Evolutionary conservation across 441 rosid genomes (phyloP).

Genomic region (Croton setiger): DNA sequence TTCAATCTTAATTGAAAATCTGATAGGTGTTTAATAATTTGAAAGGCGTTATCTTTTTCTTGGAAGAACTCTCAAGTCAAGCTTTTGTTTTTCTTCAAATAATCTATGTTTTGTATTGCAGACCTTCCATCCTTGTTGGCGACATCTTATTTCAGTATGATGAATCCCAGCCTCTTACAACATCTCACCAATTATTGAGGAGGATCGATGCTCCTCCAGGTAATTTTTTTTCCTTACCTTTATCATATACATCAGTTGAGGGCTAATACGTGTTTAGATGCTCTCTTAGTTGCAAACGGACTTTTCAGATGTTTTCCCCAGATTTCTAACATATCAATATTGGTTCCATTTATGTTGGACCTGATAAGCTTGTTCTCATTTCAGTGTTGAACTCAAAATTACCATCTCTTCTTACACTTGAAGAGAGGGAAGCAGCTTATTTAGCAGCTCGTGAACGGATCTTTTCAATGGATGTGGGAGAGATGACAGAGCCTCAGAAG

Average conservation of each 20-base stretch:
- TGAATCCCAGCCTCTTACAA: conserved; percentile 34
- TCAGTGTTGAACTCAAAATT: conserved; percentile 35
- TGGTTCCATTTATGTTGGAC: conserved; percentile 5
- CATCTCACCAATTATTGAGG: conserved; percentile 44
- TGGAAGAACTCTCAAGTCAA: background rate
- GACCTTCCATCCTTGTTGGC: conserved; percentile 74
- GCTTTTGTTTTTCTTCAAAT: conserved; percentile 2
- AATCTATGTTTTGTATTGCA: conserved; percentile 27
- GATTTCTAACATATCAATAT: background rate
- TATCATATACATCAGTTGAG: background rate
- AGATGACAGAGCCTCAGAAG: conserved; percentile 33
- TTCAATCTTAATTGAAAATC: background rate
- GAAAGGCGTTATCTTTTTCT: background rate
- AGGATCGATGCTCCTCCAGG: conserved; percentile 50
- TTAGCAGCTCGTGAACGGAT: conserved; percentile 63
- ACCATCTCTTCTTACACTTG: conserved; percentile 33
- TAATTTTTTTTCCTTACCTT: conserved; percentile 11
- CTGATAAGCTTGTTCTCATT: conserved; percentile 17
- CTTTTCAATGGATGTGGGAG: conserved; percentile 41
- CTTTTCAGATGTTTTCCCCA: background rate
- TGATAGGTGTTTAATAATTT: background rate
- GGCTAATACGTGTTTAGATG: no score
- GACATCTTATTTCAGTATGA: conserved; percentile 54
- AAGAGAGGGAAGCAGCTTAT: conserved; percentile 69
- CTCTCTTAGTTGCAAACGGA: background rate